phyloP scores from a whole-genome alignment of 1,284 basidiomycete species.

The Pseudozyma pruni region DNA sequence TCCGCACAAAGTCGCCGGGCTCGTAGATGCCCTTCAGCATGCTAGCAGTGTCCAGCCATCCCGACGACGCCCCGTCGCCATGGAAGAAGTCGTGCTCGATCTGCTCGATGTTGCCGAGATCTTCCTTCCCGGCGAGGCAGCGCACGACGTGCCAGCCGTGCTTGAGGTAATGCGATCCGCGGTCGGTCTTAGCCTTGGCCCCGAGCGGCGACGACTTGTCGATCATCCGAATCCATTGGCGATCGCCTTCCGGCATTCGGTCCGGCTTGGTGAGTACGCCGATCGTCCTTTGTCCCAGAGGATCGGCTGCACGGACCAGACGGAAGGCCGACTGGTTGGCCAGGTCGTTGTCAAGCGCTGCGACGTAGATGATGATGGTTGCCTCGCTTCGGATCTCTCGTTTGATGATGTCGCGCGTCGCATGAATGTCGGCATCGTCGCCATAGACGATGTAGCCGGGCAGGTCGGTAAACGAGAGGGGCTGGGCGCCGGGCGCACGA shows the following conservation, averaged over 20 bases:
- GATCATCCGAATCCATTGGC: conserved; percentile 24
- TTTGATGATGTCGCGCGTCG: conserved; percentile 17
- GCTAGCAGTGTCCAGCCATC: conserved; percentile 5
- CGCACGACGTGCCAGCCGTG: conserved; percentile 38
- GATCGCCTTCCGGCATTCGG: conserved; percentile 13
- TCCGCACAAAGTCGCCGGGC: conserved; percentile 14
- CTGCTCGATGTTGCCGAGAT: not conserved
- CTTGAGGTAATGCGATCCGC: conserved; percentile 17
- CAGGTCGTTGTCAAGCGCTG: conserved; percentile 20
- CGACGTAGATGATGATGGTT: conserved; percentile 16
- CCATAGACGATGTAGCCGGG: conserved; percentile 26
- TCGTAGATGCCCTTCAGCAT: conserved; percentile 7
- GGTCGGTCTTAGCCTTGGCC: not conserved
- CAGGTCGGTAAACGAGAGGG: conserved; percentile 30
- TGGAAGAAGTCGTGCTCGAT: conserved; percentile 18
- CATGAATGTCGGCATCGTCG: conserved; percentile 2
- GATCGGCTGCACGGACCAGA: conserved; percentile 6
- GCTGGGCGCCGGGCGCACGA: conserved; percentile 10
- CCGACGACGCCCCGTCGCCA: not conserved
- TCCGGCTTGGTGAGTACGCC: conserved; percentile 36
- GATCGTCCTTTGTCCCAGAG: conserved; percentile 12
- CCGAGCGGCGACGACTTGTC: conserved; percentile 14
- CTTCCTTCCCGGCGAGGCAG: conserved; percentile 23
- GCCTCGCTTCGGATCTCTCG: conserved; percentile 15
- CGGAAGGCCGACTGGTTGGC: conserved; percentile 16